Percentiles rank a stretch among this genome's conserved stretches.
Evolutionary conservation across 495 filamentous ascomycete species (phyloP).

Genomic region (Penicillium paradoxum): DNA sequence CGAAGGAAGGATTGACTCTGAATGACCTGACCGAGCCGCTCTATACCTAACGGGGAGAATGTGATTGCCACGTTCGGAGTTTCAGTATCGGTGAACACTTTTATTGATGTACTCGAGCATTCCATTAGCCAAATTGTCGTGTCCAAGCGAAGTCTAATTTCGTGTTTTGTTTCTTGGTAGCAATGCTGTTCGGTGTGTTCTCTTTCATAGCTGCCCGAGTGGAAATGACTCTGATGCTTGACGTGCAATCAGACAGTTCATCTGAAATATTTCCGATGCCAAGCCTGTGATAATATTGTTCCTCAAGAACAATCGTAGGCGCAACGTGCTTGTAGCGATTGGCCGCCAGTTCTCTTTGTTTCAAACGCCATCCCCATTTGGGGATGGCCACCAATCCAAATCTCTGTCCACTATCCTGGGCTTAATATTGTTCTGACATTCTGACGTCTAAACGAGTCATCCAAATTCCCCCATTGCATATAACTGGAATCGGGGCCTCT

Average conservation of each 20-base stretch:
- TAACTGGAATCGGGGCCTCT: neutral
- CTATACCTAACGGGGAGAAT: slow-evolving; percentile 57
- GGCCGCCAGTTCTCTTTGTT: neutral
- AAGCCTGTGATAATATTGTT: neutral
- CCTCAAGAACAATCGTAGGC: slow-evolving; percentile 2
- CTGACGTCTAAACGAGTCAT: neutral
- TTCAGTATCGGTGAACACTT: neutral
- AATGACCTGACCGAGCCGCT: slow-evolving; percentile 79
- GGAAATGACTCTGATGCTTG: neutral
- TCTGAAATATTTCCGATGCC: neutral
- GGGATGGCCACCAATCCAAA: neutral
- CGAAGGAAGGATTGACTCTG: slow-evolving; percentile 73
- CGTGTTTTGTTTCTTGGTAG: neutral
- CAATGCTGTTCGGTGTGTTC: neutral
- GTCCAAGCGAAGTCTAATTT: neutral
- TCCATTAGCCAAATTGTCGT: slow-evolving; percentile 1
- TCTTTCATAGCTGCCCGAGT: neutral
- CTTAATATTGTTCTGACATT: slow-evolving; percentile 5
- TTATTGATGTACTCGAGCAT: neutral
- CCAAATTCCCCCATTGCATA: neutral
- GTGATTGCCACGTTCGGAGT: slow-evolving; percentile 2
- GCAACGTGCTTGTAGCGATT: neutral
- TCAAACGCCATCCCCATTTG: neutral
- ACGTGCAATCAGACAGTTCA: neutral
- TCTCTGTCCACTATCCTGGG: neutral